phyloP scores from a whole-genome alignment of 371 early-diverging fungal species.

The Mortierella sp. region DNA sequence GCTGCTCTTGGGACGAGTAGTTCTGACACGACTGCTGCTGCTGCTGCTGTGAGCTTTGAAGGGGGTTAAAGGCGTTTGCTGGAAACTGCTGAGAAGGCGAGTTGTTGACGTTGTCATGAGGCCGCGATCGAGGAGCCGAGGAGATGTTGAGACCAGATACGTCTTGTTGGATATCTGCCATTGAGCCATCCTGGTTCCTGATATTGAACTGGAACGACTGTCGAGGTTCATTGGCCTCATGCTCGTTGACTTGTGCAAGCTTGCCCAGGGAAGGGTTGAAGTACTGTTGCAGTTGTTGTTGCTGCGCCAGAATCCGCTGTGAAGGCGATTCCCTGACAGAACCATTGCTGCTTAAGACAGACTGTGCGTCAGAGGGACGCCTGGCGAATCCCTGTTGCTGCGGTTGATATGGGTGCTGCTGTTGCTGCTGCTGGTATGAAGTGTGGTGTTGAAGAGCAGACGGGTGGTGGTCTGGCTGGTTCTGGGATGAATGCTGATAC shows the following conservation, averaged over 20 bases:
- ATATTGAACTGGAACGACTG: slow-evolving; percentile 36
- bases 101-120: slow-evolving; percentile 13
- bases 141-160: slow-evolving; percentile 47
- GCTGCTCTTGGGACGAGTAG: slow-evolving; percentile 29
- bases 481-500: slow-evolving; percentile 25
- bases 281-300: slow-evolving; percentile 24
- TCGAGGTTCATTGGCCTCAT: slow-evolving; percentile 28
- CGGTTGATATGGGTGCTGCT: slow-evolving; percentile 15
- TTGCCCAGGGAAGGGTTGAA: slow-evolving; percentile 31
- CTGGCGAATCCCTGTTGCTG: slow-evolving; percentile 32
- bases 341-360: slow-evolving; percentile 26
- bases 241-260: slow-evolving; percentile 37
- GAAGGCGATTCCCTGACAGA: slow-evolving; percentile 35
- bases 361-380: slow-evolving; percentile 33
- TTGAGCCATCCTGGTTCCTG: slow-evolving; percentile 24
- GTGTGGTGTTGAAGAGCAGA: slow-evolving; percentile 3
- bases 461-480: slow-evolving; percentile 31
- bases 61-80: slow-evolving; percentile 10
- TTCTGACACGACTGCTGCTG: slow-evolving; percentile 31
- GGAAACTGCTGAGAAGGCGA: slow-evolving; percentile 10
- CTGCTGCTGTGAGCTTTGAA: slow-evolving; percentile 15
- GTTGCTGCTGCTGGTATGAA: slow-evolving; percentile 8
- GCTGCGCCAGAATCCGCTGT: slow-evolving; percentile 32
- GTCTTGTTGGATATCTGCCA: slow-evolving; percentile 37
- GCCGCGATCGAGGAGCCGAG: slow-evolving; percentile 36